Evolutionary conservation across 192 early-diverging fungal genomes (phyloP), one percentile per base, ranked within the genome.

Genomic region (Pilobolus umbonatus): DNA sequence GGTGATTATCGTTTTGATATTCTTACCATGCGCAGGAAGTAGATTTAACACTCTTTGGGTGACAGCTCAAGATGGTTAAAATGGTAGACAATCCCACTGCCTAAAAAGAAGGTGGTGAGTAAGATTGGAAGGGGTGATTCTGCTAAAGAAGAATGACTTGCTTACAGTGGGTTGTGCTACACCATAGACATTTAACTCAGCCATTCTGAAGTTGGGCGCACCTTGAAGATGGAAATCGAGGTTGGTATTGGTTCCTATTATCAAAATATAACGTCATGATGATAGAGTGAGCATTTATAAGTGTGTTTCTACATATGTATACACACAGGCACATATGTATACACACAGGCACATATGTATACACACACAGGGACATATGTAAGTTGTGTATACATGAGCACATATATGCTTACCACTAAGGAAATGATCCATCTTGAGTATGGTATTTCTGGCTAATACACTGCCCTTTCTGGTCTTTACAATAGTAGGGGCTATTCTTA

Each of bases 381-480:
- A n/a, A n/a, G n/a, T n/a, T n/a, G n/a, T n/a, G n/a, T n/a, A n/a
- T n/a, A n/a, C n/a, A n/a, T n/a, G n/a, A n/a, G n/a, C n/a, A n/a
- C n/a, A 39, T 29, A 57, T 43, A 43, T 43, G 14, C 26, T 67
- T 64, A 70, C 68, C 68, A 39, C 62, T 64, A 29, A 57, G 55
- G 58, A 81, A 85, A 49, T 83, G 74, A 61, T 85, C 84, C 38
- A 61, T 61, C 62, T 85, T 85, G 29, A 85, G 64, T 32, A 85
- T 82, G 21, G 68, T 73, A 35, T 72, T 71, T 38, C 82, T 65
- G 4, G 71, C 51, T n/a, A 85, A 68, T 15, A 85, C 84, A 21
- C 69, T 67, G n/a, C 83, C 83, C 39, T 65, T 60, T 38, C 40
- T 60, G 35, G 74, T 76, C 40, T 72, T 72, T 1, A 83, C 77